Evolutionary conservation across 257 asterid genomes (phyloP), one percentile per base, ranked within the genome.

Genomic region (Paraleonurus japonicus): DNA sequence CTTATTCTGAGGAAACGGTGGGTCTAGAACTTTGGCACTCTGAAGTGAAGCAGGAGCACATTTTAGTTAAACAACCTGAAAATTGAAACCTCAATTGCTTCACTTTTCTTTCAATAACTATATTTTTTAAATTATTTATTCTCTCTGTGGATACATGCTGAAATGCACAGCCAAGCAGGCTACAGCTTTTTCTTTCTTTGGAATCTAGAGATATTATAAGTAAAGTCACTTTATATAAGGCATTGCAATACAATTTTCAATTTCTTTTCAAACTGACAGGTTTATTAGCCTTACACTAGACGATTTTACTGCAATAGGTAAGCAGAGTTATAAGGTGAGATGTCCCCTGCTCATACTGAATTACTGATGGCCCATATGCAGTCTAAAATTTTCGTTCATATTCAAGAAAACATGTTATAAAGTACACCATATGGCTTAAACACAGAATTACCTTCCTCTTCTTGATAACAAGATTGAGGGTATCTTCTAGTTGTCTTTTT

Each of bases 401-500:
- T 24, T 24, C 41, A 54, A 33, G 27, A 30, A 16, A 67, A 50
- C 48, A 51, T 26, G 48, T 26, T 23, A 16, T 28, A 45, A 43
- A 39, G 57, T 53, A 61, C 27, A 30, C 24, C 3, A 43, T 30
- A 32, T 15, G 60, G 47, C 32, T 53, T 19, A 71, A 43, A 23
- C n/a, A 65, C 27, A 37, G 32, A 53, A 72, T 76, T 75, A 92
- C 98, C 99, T 88, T 95, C 76, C 96, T 83, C 84, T 95, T 95
- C 85, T 95, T 95, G 7, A 91, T 50, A 69, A 91, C 99, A 37
- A 95, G 95, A 83, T 91, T 88, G 50, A 95, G 86, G 32, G 99
- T 95, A 75, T 95, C 99, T 80, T 95, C 99, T 69, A 95, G 96
- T 75, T 95, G 99, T 71, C 99, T 83, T 85, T 95, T 95, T 81